Base-by-base conservation (phyloP, 805 yeast genomes). In the Candida krabiensis region DNA sequence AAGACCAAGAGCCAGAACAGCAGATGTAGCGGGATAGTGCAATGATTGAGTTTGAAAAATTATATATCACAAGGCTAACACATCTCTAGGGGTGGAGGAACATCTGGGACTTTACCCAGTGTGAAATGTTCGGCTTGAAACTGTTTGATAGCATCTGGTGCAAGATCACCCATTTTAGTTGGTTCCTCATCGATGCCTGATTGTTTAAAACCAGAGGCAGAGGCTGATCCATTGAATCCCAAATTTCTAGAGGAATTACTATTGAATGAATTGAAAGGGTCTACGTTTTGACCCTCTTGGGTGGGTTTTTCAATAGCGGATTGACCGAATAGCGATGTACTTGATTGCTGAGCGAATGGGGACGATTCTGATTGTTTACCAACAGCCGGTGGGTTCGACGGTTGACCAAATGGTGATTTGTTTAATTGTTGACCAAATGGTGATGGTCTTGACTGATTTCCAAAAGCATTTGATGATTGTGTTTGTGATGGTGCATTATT, bases 51-150 rank as follows among this genome's bases (percentile, higher is more conserved):
- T 28, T n/a, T 14, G 25, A 19, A 22, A n/a, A 15, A 7, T 33
- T 18, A 14, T 29, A 35, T 18, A 28, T 14, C 11, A 21, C 14
- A 7, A 38, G 14, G 4, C 37, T 35, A 64, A 41, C 73, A 64
- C 27, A 73, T 55, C 37, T 67, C 70, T 8, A 69, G 28, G 2
- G 93, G 89, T 5, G 95, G 93, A 3, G 88, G 79, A 5, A 77
- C 50, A 41, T 83, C 91, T 0, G 95, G 95, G 2, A 85, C 77
- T 18, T 62, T 60, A 0, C 90, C 91, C 22, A 84, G 50, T n/a
- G 59, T 53, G 47, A 85, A 85, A 4, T 42, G 37, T 0, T 53
- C 47, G 1, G 75, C 66, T 44, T 68, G 55, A 55, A 85, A 87
- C 16, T 72, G 71, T 5, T 61, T 65, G 8, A 66, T 33, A 0